phyloP scores from a whole-genome alignment of 805 yeast species.

The Wickerhamiella lipophila region DNA sequence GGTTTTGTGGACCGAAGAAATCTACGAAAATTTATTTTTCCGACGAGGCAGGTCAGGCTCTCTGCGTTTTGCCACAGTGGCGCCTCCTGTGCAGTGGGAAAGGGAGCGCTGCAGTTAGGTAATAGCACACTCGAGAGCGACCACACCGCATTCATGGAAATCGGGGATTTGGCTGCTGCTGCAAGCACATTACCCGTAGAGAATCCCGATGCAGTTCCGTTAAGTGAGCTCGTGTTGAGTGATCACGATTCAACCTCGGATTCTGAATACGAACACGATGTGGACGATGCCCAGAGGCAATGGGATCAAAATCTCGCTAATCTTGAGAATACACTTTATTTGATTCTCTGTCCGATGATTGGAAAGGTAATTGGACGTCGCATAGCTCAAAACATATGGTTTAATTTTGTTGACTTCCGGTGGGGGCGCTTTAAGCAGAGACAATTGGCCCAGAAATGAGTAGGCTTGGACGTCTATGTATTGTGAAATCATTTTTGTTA shows the following conservation, averaged over 20 bases:
- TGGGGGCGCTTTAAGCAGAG: background rate
- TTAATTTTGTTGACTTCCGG: slow-evolving; percentile 6
- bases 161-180: slow-evolving; percentile 12
- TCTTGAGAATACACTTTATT: slow-evolving; percentile 40
- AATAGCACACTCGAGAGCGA: background rate
- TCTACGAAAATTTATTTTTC: slow-evolving; percentile 1
- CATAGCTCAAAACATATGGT: slow-evolving; percentile 30
- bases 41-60: background rate
- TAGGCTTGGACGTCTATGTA: background rate
- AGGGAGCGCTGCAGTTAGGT: no score
- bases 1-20: background rate
- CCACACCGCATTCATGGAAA: background rate
- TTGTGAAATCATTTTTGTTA: background rate
- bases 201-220: background rate
- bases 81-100: no score
- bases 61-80: no score
- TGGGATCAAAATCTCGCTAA: slow-evolving; percentile 62
- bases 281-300: slow-evolving; percentile 46
- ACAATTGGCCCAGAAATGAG: background rate
- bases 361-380: slow-evolving; percentile 60
- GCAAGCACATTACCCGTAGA: slow-evolving; percentile 2
- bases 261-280: background rate
- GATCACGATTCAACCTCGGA: background rate
- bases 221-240: slow-evolving; percentile 3
- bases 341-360: slow-evolving; percentile 47